phyloP scores from a whole-genome alignment of 495 filamentous ascomycete species.

The Paragyromitra xinjiangensis region DNA sequence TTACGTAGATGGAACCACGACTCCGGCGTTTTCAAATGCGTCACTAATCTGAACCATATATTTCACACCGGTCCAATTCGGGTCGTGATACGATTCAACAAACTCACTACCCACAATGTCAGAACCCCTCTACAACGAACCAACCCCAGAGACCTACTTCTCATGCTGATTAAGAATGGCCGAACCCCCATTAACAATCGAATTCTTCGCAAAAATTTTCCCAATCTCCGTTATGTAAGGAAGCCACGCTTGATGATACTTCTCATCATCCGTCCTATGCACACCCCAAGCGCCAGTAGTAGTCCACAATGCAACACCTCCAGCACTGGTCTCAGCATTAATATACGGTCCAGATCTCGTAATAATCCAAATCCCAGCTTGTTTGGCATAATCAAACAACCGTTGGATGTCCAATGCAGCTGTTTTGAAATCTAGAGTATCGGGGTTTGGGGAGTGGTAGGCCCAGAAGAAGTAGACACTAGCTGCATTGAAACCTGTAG shows the following conservation, averaged over 20 bases:
- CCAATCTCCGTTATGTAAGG: constrained; percentile 63
- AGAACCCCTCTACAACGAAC: background rate
- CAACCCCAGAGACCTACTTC: constrained; percentile 29
- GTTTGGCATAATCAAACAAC: constrained; percentile 68
- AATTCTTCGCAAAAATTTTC: constrained; percentile 63
- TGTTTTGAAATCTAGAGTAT: constrained; percentile 67
- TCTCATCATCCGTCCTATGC: constrained; percentile 60
- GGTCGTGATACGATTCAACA: constrained; percentile 40
- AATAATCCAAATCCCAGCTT: constrained; percentile 69
- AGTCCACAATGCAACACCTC: constrained; percentile 65
- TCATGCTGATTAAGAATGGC: constrained; percentile 55
- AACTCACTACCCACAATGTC: constrained; percentile 35
- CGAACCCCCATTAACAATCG: constrained; percentile 58
- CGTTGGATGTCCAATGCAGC: constrained; percentile 66
- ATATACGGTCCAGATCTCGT: constrained; percentile 68
- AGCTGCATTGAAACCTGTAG: constrained; percentile 67
- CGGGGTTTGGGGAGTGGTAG: constrained; percentile 65
- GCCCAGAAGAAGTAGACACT: constrained; percentile 68
- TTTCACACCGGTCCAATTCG: constrained; percentile 56
- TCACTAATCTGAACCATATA: constrained; percentile 66
- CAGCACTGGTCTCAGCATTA: constrained; percentile 65
- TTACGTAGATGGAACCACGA: constrained; percentile 64
- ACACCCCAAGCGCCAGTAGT: constrained; percentile 64
- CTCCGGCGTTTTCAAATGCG: constrained; percentile 62
- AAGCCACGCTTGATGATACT: constrained; percentile 61